These are phyloP conservation scores for Chlamydomonas sphaeroides DNA, from an alignment of 139 green algal genomes.

Conservation along the genomic window DNA sequence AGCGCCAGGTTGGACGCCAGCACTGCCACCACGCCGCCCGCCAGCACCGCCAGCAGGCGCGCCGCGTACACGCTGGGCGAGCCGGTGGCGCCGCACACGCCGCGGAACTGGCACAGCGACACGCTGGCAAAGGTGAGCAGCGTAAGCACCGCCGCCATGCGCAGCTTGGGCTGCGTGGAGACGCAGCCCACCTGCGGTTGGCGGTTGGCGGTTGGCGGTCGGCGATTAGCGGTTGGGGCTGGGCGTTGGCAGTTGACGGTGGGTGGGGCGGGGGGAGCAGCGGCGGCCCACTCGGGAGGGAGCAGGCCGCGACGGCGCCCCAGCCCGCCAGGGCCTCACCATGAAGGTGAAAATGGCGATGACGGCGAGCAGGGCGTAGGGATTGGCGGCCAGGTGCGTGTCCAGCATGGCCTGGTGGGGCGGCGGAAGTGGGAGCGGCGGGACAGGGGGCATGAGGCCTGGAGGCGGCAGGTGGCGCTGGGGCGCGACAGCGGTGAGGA, in stretches of 20 bases:
- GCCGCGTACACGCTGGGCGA: conserved; percentile 17
- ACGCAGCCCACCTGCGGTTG: neutral
- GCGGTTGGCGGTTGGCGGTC: no score
- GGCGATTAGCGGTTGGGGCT: no score
- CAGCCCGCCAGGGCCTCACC: no score
- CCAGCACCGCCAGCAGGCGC: conserved; percentile 25
- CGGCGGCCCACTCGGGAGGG: no score
- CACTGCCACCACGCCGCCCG: neutral
- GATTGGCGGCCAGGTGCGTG: conserved; percentile 44
- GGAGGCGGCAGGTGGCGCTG: no score
- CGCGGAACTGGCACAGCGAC: conserved; percentile 22
- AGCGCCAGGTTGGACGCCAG: conserved; percentile 29
- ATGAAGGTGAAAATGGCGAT: conserved; percentile 41
- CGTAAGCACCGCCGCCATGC: neutral
- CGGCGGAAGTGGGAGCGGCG: no score
- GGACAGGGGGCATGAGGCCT: no score
- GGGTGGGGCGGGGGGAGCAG: no score
- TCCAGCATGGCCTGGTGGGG: no score
- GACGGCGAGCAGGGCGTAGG: conserved; percentile 43
- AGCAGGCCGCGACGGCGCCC: no score
- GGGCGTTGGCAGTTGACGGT: no score
- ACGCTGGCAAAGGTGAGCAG: neutral
- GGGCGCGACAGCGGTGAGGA: no score
- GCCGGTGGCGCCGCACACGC: conserved; percentile 23
- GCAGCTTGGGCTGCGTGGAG: neutral